Evolutionary conservation across 257 asterid species (phyloP), one percentile per base, ranked within the genome.

Genomic region (Rubia yunnanensis): DNA sequence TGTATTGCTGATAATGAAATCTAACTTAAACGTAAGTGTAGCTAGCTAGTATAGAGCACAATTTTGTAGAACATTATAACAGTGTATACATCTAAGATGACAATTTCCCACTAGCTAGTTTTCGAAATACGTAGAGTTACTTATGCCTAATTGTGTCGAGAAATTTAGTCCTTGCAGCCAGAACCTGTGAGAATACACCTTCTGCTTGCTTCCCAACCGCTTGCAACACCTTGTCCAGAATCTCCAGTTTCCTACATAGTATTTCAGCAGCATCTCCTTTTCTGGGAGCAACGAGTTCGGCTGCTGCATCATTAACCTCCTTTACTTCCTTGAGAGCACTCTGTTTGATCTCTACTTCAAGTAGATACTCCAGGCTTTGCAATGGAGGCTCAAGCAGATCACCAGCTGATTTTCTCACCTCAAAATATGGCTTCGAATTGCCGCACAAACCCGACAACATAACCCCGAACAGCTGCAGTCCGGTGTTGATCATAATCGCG

Each of bases 131-230:
- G 39, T 64, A 62, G 44, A 54, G 63, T 22, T 69, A 30, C 50
- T 78, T 65, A 74, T 73, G 52, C 60, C 92, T 71, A 67, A 83
- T 22, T 50, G 66, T 71, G 35, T 74, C 85, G 0, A 90, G 65
- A 82, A 84, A 68, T 74, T 84, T 73, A 70, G 78, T 75, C 75
- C 97, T 85, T 56, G 81, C 69, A 28, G 64, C 80, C 31, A 90
- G 70, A 61, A 81, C 76, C 44, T 73, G 64, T 38, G 88, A 80
- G 76, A 87, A 89, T 32, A 90, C 66, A 54, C 15, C 11, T 63
- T 77, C 67, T 18, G 77, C 69, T 71, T 78, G 75, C 78, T 80
- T 81, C 67, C 76, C 83, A 1, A 81, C 49, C 4, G 56, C 69
- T 52, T 72, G 66, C 32, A 90, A 67, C 41, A 69, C 61, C 27